A percentile compares a stretch with the other conserved stretches of the same genome.
These are phyloP conservation scores for Picea abies DNA, from an alignment of 83 land plant species.

Conservation along the genomic window DNA sequence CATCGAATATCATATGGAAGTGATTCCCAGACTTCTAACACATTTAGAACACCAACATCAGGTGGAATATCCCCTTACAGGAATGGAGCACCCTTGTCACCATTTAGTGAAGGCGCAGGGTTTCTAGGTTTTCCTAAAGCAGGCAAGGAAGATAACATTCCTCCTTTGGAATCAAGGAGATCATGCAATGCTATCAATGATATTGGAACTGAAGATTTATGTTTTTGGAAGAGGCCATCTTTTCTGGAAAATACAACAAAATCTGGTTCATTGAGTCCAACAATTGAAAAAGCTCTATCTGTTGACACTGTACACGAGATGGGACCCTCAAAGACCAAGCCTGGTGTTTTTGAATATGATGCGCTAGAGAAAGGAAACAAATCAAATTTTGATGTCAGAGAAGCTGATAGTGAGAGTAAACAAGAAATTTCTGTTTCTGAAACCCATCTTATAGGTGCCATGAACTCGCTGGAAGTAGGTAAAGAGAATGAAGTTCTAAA, in stretches of 20 bases:
- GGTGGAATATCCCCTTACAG: constrained; percentile 48
- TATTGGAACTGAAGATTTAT: constrained; percentile 11
- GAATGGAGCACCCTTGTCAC: constrained; percentile 37
- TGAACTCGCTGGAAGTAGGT: constrained; percentile 6
- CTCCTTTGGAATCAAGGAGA: background rate
- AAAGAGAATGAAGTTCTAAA: background rate
- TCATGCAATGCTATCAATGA: constrained; percentile 17
- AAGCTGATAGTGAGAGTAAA: constrained; percentile 10
- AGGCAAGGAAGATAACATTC: constrained; percentile 10
- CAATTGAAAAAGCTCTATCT: constrained; percentile 42
- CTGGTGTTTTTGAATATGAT: constrained; percentile 15
- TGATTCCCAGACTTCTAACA: constrained; percentile 29
- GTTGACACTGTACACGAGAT: constrained; percentile 30
- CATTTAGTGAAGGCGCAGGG: constrained; percentile 37
- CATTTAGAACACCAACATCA: constrained; percentile 12
- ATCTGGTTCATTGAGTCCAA: constrained; percentile 21
- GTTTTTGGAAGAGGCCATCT: constrained; percentile 13
- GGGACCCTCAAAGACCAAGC: constrained; percentile 22
- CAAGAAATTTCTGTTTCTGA: constrained; percentile 8
- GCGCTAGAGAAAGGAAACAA: constrained; percentile 8
- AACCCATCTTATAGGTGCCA: background rate
- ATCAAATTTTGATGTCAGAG: background rate
- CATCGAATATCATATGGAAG: constrained; percentile 22
- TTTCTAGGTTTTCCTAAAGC: constrained; percentile 53
- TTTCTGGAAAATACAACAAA: constrained; percentile 2